These are phyloP conservation scores for Trichoderma aggressivum DNA, from an alignment of 2,329 filamentous ascomycete species.

Conservation along the genomic window DNA sequence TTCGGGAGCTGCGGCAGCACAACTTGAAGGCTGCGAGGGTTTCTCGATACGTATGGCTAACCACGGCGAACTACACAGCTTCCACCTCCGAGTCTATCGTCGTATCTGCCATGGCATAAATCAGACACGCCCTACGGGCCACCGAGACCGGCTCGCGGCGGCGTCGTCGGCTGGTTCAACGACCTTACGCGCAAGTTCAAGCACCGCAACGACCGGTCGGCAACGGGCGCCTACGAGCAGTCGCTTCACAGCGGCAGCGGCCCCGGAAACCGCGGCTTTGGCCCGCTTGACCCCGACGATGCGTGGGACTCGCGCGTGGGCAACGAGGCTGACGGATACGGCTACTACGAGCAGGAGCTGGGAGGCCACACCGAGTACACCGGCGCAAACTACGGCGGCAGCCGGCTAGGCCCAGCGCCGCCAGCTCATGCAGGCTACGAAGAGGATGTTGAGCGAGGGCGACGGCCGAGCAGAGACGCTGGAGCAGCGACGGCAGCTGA, in stretches of 20 bases:
- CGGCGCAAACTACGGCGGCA: slow-evolving; percentile 44
- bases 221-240: slow-evolving; percentile 70
- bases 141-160: slow-evolving; percentile 55
- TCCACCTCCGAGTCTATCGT: slow-evolving; percentile 63
- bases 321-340: slow-evolving; percentile 64
- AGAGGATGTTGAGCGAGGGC: slow-evolving; percentile 38
- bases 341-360: slow-evolving; percentile 74
- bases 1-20: slow-evolving; percentile 12
- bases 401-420: slow-evolving; percentile 45
- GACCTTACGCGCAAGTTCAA: slow-evolving; percentile 62
- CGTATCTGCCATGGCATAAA: slow-evolving; percentile 68
- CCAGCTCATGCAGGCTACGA: slow-evolving; percentile 26
- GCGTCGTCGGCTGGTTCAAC: slow-evolving; percentile 70
- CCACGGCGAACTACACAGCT: slow-evolving; percentile 44
- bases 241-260: slow-evolving; percentile 41
- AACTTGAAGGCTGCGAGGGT: neutral
- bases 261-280: slow-evolving; percentile 55
- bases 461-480: slow-evolving; percentile 44
- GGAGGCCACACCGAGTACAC: slow-evolving; percentile 33
- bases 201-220: slow-evolving; percentile 62
- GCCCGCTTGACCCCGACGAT: slow-evolving; percentile 74
- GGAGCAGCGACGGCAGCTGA: slow-evolving; percentile 28
- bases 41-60: neutral
- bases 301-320: slow-evolving; percentile 82
- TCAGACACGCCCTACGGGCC: slow-evolving; percentile 47